phyloP scores from a whole-genome alignment of 2,329 filamentous ascomycete species.

The Truncatella angustata region DNA sequence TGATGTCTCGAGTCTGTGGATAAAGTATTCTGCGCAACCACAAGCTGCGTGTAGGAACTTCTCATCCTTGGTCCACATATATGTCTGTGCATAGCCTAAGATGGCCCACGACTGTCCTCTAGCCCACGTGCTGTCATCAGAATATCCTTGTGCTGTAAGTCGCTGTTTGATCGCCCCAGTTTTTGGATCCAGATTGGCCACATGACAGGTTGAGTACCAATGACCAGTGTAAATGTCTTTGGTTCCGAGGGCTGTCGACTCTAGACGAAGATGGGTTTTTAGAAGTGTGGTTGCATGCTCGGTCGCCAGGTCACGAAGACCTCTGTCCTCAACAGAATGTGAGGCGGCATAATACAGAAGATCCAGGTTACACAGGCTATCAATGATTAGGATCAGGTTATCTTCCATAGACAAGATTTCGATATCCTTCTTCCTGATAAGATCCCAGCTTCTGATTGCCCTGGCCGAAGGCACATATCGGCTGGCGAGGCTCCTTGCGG shows the following conservation, averaged over 20 bases:
- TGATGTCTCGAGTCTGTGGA: conserved; percentile 33
- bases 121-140: conserved; percentile 44
- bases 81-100: conserved; percentile 47
- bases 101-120: conserved; percentile 50
- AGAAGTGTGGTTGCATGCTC: conserved; percentile 38
- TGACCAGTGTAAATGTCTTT: conserved; percentile 17
- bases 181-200: conserved; percentile 43
- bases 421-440: conserved; percentile 27
- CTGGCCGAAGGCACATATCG: conserved; percentile 38
- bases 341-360: conserved; percentile 36
- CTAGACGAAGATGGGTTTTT: conserved; percentile 36
- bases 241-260: conserved; percentile 17
- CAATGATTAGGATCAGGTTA: conserved; percentile 38
- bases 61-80: conserved; percentile 43
- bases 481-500: conserved; percentile 41
- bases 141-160: conserved; percentile 45
- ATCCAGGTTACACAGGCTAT: conserved; percentile 40
- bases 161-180: conserved; percentile 41
- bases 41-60: conserved; percentile 41
- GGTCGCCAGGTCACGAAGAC: conserved; percentile 33
- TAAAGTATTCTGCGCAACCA: conserved; percentile 45
- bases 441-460: conserved; percentile 50
- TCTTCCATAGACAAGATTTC: conserved; percentile 24
- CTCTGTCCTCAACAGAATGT: conserved; percentile 24
- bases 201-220: conserved; percentile 39